Evolutionary conservation across 352 stramenopile species (phyloP), one percentile per base, ranked within the genome.

Genomic region (Aphanomyces invadans): DNA sequence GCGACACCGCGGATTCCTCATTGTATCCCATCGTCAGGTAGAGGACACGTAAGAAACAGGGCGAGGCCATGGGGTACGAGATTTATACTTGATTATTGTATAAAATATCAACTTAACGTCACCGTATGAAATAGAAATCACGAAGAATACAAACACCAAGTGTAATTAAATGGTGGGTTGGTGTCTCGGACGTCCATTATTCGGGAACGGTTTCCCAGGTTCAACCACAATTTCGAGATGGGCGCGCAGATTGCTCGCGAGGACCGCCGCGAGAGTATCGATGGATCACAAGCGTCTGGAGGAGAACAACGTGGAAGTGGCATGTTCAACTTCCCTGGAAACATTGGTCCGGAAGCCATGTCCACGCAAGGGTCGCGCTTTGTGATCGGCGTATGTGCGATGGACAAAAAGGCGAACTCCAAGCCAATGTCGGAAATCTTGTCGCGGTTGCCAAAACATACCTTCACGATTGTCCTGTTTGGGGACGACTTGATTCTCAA

Each of bases 401-500:
- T 99, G 94, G 95, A 98, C 71, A 98, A 98, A 75, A 99, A 99
- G 77, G 81, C 83, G 12, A 80, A 76, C 9, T 98, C 91, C 21
- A 94, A 96, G 68, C 95, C 96, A 25, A 99, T 99, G 96, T 75
- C 79, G 23, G 95, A 99, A 74, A 99, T 99, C 70, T 73, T 99
- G 15, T 86, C 81, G 29, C 80, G 95, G 21, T 72, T 99, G 29
- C 85, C 80, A 68, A 81, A 86, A 45, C 64, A 78, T 46, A 75
- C 86, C n/a, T 99, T 99, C 74, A 80, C 97, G 72, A 83, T 99
- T 46, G 88, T 98, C 21, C 92, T 98, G 57, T 99, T 99, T 77
- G 95, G 96, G 4, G 95, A 99, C 78, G 76, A 96, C 52, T 78
- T 86, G 56, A 99, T 99, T 62, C 72, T 99, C 19, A 81, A 98